Conservation (phyloP, 495 filamentous ascomycete genomes). For the Evernia prunastri region DNA sequence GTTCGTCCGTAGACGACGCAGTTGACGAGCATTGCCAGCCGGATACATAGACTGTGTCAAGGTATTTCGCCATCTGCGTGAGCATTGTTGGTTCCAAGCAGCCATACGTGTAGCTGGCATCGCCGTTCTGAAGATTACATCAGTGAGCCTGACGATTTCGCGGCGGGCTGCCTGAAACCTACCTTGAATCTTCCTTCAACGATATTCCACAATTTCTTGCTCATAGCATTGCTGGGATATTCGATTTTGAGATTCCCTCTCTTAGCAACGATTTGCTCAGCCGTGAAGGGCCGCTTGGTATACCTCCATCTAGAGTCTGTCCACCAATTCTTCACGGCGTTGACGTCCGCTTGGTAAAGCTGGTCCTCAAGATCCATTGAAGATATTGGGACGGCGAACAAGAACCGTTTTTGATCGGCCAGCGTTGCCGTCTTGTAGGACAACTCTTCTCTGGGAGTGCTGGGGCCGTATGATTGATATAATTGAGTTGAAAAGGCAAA, state of each 20-base stretch:
- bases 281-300: constrained; percentile 88
- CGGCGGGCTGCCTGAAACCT: constrained; percentile 21
- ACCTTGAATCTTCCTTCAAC: constrained; percentile 81
- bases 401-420: constrained; percentile 9
- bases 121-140: constrained; percentile 52
- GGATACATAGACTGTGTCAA: constrained; percentile 97
- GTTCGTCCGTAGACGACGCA: constrained; percentile 88
- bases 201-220: constrained; percentile 92
- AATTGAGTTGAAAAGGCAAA: too few relatives aligned
- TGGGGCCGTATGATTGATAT: too few relatives aligned
- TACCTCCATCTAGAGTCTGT: constrained; percentile 81
- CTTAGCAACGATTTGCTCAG: constrained; percentile 95
- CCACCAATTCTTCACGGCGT: constrained; percentile 92
- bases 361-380: constrained; percentile 68
- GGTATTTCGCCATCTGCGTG: constrained; percentile 98
- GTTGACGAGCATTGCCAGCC: constrained; percentile 99
- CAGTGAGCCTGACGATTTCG: background rate
- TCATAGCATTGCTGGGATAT: constrained; percentile 79
- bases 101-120: constrained; percentile 90
- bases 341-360: constrained; percentile 71
- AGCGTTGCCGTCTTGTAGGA: background rate
- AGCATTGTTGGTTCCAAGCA: constrained; percentile 97
- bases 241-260: constrained; percentile 85
- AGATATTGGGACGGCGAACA: constrained; percentile 36
- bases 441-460: background rate